Evolutionary conservation across 2,329 filamentous ascomycete genomes (phyloP).

Genomic region (Fonsecaea multimorphosa): DNA sequence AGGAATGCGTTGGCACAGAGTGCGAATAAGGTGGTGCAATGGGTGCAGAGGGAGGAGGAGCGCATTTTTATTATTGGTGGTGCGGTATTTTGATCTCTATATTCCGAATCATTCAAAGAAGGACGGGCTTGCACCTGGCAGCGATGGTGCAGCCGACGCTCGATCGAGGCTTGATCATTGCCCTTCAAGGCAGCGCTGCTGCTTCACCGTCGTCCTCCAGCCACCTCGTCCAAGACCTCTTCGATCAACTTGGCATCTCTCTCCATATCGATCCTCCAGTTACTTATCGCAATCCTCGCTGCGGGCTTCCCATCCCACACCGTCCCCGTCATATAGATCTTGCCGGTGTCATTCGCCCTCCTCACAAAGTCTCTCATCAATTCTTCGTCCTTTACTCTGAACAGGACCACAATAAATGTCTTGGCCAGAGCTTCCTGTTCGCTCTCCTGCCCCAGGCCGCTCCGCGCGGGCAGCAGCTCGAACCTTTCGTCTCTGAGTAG

Average conservation of each 20-base stretch:
- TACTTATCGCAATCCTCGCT: conserved; percentile 82
- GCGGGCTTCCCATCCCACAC: conserved; percentile 76
- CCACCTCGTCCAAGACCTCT: conserved; percentile 63
- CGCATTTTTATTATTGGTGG: conserved; percentile 95
- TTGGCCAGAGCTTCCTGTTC: conserved; percentile 55
- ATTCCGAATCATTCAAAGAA: not conserved
- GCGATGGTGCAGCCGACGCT: not conserved
- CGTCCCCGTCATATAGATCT: conserved; percentile 84
- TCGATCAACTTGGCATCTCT: conserved; percentile 71
- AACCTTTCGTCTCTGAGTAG: conserved; percentile 68
- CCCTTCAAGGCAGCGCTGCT: not conserved
- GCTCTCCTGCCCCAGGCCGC: conserved; percentile 39
- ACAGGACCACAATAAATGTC: conserved; percentile 75
- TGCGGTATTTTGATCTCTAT: conserved; percentile 70
- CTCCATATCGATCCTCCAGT: conserved; percentile 76
- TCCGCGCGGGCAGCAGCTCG: conserved; percentile 65
- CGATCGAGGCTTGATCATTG: not conserved
- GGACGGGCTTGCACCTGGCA: not conserved
- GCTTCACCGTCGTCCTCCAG: not conserved
- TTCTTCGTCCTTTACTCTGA: conserved; percentile 69
- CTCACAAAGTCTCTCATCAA: conserved; percentile 72
- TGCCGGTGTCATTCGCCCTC: conserved; percentile 73
- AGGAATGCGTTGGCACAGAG: conserved; percentile 76
- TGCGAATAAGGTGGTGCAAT: conserved; percentile 87
- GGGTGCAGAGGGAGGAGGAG: conserved; percentile 91